Evolutionary conservation across 371 early-diverging fungal species (phyloP).

Genomic region (Paramicrosporidium saccamoebae): DNA sequence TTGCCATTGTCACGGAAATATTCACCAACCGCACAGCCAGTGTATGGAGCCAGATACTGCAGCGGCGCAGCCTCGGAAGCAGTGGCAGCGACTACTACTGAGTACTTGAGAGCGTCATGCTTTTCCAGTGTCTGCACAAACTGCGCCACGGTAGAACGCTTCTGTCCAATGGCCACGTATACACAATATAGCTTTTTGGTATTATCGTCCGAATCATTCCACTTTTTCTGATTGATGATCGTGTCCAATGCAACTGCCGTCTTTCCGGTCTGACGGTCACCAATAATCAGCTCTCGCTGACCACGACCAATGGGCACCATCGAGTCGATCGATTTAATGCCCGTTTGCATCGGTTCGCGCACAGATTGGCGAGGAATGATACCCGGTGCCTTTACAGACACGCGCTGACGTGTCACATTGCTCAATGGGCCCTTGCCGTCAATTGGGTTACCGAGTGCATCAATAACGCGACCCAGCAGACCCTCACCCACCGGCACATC

Average conservation of each 20-base stretch:
- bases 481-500: constrained; percentile 73
- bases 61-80: constrained; percentile 82
- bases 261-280: constrained; percentile 91
- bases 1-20: constrained; percentile 87
- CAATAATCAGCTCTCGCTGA: constrained; percentile 91
- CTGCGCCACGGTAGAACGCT: constrained; percentile 86
- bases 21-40: constrained; percentile 82
- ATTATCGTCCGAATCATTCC: constrained; percentile 57
- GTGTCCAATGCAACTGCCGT: constrained; percentile 79
- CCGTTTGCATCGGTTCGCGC: constrained; percentile 87
- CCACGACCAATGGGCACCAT: constrained; percentile 94
- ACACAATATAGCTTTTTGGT: constrained; percentile 77
- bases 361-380: constrained; percentile 87
- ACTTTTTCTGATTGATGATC: constrained; percentile 82
- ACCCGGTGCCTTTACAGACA: constrained; percentile 85
- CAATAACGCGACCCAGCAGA: constrained; percentile 76
- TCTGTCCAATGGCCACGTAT: constrained; percentile 84
- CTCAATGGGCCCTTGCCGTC: constrained; percentile 79
- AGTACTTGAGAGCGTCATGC: constrained; percentile 71
- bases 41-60: constrained; percentile 81
- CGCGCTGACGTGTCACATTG: constrained; percentile 40
- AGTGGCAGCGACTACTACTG: constrained; percentile 76
- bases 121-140: constrained; percentile 79
- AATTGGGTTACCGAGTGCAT: constrained; percentile 84
- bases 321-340: constrained; percentile 89